Conservation (phyloP, 345 rosid species). For the Pelargonium nanum region DNA sequence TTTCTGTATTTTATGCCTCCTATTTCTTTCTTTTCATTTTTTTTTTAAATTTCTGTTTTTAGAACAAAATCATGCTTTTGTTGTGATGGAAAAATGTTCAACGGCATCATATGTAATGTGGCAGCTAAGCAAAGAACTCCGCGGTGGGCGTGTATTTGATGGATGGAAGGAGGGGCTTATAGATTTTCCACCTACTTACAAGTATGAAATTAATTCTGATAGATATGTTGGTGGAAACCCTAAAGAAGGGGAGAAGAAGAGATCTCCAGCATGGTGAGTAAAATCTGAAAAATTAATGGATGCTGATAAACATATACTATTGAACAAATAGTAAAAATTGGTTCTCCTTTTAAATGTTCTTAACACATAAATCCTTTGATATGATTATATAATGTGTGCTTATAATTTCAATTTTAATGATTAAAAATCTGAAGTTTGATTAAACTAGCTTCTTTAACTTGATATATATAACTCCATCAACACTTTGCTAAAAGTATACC, state of each 20-base stretch:
- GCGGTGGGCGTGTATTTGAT: slow-evolving; percentile 64
- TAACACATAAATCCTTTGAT: no score
- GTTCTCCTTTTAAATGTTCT: no score
- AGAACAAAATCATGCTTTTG: no score
- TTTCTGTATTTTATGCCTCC: background rate
- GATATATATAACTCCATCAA: no score
- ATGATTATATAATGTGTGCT: no score
- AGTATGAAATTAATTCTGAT: slow-evolving; percentile 76
- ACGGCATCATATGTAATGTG: slow-evolving; percentile 1
- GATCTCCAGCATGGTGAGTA: slow-evolving; percentile 95
- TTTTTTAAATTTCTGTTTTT: no score
- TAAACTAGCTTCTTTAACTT: no score
- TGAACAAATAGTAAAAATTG: background rate
- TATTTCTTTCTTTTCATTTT: no score
- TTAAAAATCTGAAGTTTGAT: no score
- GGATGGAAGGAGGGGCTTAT: slow-evolving; percentile 91
- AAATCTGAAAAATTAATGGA: no score
- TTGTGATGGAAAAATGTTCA: background rate
- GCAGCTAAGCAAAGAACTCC: slow-evolving; percentile 71
- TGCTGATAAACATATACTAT: background rate
- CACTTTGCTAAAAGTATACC: no score
- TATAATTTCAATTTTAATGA: no score
- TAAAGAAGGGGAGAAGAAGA: slow-evolving; percentile 79
- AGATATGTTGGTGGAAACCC: slow-evolving; percentile 71
- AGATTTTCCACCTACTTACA: slow-evolving; percentile 88